These are phyloP conservation scores for Haberlea rhodopensis DNA, from an alignment of 257 asterid genomes.

Conservation along the genomic window DNA sequence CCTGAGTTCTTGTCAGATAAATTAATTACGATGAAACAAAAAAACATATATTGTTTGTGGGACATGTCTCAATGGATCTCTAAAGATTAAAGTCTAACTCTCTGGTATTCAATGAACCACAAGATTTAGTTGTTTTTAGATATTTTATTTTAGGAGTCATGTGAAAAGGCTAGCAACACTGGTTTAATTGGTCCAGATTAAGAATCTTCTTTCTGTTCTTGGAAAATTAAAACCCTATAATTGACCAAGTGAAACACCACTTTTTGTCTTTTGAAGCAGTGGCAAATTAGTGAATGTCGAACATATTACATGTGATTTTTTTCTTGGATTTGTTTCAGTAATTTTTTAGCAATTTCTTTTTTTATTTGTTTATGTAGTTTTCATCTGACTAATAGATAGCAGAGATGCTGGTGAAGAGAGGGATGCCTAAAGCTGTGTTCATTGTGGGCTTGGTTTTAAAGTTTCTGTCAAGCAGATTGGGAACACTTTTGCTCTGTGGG, in stretches of 20 bases:
- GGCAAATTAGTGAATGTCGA: neutral
- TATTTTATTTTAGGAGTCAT: no score
- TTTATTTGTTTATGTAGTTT: neutral
- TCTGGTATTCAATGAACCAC: neutral
- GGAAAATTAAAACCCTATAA: neutral
- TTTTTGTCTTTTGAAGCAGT: neutral
- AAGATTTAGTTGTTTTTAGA: neutral
- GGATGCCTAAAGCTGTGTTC: slow-evolving; percentile 42
- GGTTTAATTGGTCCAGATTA: neutral
- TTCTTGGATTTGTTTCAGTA: neutral
- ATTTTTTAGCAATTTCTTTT: neutral
- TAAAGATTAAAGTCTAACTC: neutral
- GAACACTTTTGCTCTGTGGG: slow-evolving; percentile 82
- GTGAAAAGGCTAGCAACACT: no score
- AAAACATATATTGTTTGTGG: neutral
- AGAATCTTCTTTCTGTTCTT: neutral
- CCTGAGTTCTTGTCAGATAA: neutral
- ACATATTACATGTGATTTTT: neutral
- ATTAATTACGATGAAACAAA: neutral
- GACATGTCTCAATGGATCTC: neutral
- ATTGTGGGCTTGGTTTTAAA: slow-evolving; percentile 45
- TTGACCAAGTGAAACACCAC: no score
- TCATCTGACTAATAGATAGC: slow-evolving; percentile 53
- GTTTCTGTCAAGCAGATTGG: slow-evolving; percentile 63
- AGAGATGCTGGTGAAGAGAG: slow-evolving; percentile 54